phyloP scores from a whole-genome alignment of 805 yeast genomes.

The Geotrichum ghanense region DNA sequence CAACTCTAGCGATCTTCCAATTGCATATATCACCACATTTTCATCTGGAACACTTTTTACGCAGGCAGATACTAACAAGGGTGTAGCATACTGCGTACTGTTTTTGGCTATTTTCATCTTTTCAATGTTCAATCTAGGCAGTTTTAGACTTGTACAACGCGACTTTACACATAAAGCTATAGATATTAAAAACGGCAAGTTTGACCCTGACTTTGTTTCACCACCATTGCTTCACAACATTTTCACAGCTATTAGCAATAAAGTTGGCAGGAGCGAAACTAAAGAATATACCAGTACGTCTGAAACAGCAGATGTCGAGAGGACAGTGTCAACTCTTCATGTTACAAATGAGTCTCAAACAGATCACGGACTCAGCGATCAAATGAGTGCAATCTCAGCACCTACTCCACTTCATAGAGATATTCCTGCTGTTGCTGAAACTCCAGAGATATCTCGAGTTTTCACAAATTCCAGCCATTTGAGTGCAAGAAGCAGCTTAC shows the following conservation, averaged over 20 bases:
- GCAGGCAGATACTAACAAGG: conserved; percentile 50
- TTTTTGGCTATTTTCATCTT: conserved; percentile 59
- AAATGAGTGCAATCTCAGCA: too few relatives aligned
- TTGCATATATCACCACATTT: conserved; percentile 60
- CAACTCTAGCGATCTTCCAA: conserved; percentile 73
- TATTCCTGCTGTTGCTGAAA: too few relatives aligned
- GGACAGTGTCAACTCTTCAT: too few relatives aligned
- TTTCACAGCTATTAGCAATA: too few relatives aligned
- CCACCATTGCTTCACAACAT: too few relatives aligned
- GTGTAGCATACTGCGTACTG: conserved; percentile 76
- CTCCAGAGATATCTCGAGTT: too few relatives aligned
- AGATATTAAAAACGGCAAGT: not conserved
- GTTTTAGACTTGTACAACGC: conserved; percentile 53
- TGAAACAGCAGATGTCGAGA: too few relatives aligned
- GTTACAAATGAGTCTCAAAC: too few relatives aligned
- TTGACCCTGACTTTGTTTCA: not conserved
- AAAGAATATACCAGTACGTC: too few relatives aligned
- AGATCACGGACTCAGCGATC: too few relatives aligned
- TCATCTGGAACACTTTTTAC: conserved; percentile 50
- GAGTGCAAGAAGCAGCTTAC: not conserved
- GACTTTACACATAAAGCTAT: conserved; percentile 43
- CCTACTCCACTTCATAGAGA: too few relatives aligned
- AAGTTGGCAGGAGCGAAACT: too few relatives aligned
- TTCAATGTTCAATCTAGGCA: conserved; percentile 64
- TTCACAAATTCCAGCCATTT: not conserved